phyloP scores from a whole-genome alignment of 2,329 filamentous ascomycete species.

The Ascochyta koolunga region DNA sequence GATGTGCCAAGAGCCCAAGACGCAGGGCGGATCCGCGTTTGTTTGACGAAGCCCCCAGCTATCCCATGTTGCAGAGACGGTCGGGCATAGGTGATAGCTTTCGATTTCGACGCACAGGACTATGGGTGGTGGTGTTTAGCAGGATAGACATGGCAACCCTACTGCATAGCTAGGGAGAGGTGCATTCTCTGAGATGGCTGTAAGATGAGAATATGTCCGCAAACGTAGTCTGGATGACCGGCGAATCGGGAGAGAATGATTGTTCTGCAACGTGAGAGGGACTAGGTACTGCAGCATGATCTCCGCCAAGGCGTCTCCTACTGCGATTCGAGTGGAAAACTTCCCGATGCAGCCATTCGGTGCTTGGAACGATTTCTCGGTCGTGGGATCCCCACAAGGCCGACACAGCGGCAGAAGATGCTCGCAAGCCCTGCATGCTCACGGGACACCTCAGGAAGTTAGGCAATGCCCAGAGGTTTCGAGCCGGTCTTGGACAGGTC shows the following conservation, averaged over 20 bases:
- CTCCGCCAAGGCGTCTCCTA: slow-evolving; percentile 12
- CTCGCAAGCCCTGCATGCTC: slow-evolving; percentile 1
- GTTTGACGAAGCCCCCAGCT: slow-evolving; percentile 13
- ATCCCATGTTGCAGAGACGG: no score
- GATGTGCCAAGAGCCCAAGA: slow-evolving; percentile 12
- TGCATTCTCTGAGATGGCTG: no score
- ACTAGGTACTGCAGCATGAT: slow-evolving; percentile 19
- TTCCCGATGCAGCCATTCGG: slow-evolving; percentile 19
- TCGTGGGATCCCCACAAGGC: slow-evolving; percentile 18
- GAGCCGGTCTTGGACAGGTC: slow-evolving; percentile 2
- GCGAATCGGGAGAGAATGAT: no score
- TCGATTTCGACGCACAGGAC: no score
- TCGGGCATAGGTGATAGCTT: no score
- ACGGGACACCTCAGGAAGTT: slow-evolving; percentile 4
- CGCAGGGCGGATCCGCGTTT: slow-evolving; percentile 11
- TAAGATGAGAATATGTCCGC: no score
- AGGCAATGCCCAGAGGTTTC: slow-evolving; percentile 20
- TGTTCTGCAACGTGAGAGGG: not conserved
- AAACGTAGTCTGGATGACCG: no score
- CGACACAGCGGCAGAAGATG: slow-evolving; percentile 17
- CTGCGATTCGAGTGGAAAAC: slow-evolving; percentile 12
- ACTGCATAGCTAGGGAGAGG: no score
- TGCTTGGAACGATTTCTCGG: slow-evolving; percentile 13
- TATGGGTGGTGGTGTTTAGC: no score
- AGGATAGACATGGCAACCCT: no score